Percentiles rank a stretch among this genome's conserved stretches.
phyloP scores from a whole-genome alignment of 2,329 filamentous ascomycete genomes.

The Neofusicoccum laricinum region DNA sequence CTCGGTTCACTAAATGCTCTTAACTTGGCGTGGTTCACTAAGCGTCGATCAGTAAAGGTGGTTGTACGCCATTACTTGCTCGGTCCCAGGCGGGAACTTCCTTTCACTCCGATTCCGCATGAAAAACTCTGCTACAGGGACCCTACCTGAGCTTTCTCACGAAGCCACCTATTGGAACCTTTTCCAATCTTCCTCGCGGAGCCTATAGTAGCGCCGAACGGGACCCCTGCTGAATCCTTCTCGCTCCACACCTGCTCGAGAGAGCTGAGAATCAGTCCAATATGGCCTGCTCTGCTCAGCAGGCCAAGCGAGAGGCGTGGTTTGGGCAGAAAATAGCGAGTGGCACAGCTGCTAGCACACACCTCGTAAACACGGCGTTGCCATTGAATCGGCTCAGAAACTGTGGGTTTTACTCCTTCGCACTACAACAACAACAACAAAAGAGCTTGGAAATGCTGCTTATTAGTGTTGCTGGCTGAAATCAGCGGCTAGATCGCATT shows the following conservation, averaged over 20 bases:
- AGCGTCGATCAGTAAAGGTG: not conserved
- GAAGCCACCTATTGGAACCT: not conserved
- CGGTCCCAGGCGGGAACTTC: conserved; percentile 9
- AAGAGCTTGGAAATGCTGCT: not conserved
- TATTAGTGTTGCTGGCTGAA: not conserved
- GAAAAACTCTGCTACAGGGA: not conserved
- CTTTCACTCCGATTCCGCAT: not conserved
- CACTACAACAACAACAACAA: not conserved
- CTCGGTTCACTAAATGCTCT: no score
- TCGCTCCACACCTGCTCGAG: not conserved
- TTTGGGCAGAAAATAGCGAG: not conserved
- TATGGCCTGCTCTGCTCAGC: not conserved
- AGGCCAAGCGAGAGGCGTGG: not conserved
- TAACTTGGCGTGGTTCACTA: not conserved
- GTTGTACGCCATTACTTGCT: not conserved
- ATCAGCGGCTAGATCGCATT: not conserved
- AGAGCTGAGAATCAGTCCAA: not conserved
- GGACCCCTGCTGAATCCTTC: not conserved
- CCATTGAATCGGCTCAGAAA: no score
- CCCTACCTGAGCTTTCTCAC: not conserved
- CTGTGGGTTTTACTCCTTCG: not conserved
- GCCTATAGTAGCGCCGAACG: not conserved
- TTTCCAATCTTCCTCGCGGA: not conserved
- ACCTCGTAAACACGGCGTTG: not conserved
- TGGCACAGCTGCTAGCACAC: not conserved